These are phyloP conservation scores for Polygonum maritimum DNA, from an alignment of 148 eudicot genomes.

Conservation along the genomic window DNA sequence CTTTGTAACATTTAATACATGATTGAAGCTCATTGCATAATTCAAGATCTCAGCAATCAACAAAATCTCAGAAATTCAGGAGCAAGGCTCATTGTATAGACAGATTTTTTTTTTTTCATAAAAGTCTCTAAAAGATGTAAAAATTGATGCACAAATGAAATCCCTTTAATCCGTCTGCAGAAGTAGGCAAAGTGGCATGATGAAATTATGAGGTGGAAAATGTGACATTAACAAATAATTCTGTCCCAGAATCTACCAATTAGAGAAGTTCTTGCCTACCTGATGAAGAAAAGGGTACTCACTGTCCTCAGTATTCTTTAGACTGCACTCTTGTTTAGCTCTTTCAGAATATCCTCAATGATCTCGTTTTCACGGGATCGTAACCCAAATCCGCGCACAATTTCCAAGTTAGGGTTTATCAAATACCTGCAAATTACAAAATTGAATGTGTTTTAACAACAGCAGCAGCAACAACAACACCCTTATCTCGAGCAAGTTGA, in stretches of 20 bases:
- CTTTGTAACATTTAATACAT: too few relatives aligned
- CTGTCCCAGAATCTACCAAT: background rate
- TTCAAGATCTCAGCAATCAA: background rate
- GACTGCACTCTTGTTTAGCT: conserved; percentile 25
- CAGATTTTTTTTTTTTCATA: background rate
- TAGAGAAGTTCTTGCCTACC: background rate
- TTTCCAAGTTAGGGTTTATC: conserved; percentile 69
- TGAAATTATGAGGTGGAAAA: background rate
- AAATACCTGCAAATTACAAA: conserved; percentile 45
- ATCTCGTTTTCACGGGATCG: conserved; percentile 61
- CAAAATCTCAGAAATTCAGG: background rate
- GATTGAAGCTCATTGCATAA: background rate
- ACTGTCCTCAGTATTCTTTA: background rate
- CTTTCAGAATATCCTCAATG: conserved; percentile 52
- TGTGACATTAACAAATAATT: background rate
- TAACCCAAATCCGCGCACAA: conserved; percentile 54
- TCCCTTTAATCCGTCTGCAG: background rate
- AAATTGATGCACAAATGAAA: background rate
- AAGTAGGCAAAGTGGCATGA: background rate
- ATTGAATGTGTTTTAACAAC: background rate
- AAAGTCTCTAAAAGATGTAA: background rate
- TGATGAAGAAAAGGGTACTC: background rate
- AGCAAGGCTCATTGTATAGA: background rate
- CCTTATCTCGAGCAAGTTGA: too few relatives aligned
- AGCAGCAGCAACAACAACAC: background rate